phyloP scores from a whole-genome alignment of 768 basidiomycete species.

The Ramaria sp. region DNA sequence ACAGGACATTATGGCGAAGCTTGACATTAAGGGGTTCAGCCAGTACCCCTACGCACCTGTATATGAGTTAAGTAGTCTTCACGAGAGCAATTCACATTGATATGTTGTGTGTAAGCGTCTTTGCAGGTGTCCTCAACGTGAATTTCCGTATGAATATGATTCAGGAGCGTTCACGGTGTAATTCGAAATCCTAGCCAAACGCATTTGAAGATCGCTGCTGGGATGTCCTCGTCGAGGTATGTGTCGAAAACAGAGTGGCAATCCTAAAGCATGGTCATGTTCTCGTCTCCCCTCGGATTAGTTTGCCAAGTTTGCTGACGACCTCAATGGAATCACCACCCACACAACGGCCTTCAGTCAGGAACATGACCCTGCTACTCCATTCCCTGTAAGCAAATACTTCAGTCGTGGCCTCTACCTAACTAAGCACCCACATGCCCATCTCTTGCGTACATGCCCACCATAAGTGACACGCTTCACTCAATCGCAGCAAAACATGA shows the following conservation, averaged over 20 bases:
- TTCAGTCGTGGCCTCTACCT: constrained; percentile 82
- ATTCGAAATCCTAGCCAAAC: constrained; percentile 88
- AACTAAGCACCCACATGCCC: constrained; percentile 46
- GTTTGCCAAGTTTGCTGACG: constrained; percentile 97
- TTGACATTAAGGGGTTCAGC: constrained; percentile 98
- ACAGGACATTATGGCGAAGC: constrained; percentile 98
- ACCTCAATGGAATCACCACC: constrained; percentile 78
- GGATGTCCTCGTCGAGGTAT: constrained; percentile 96
- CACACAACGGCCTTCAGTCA: constrained; percentile 96
- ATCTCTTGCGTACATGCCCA: constrained; percentile 48
- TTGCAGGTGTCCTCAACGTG: constrained; percentile 94
- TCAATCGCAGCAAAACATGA: constrained; percentile 67
- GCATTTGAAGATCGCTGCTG: constrained; percentile 90
- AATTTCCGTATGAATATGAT: constrained; percentile 95
- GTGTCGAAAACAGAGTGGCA: too few species aligned
- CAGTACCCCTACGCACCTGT: constrained; percentile 98
- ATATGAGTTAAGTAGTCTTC: constrained; percentile 62
- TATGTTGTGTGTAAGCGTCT: constrained; percentile 36
- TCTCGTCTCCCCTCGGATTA: constrained; percentile 20
- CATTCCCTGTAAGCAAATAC: constrained; percentile 96
- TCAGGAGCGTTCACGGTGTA: constrained; percentile 84
- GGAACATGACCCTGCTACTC: constrained; percentile 88
- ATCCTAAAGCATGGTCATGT: not conserved
- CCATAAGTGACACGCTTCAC: constrained; percentile 34
- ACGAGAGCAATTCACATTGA: not conserved